Base-by-base conservation (phyloP, 1,139 yeast genomes). In the Candida tetrigidarum region DNA sequence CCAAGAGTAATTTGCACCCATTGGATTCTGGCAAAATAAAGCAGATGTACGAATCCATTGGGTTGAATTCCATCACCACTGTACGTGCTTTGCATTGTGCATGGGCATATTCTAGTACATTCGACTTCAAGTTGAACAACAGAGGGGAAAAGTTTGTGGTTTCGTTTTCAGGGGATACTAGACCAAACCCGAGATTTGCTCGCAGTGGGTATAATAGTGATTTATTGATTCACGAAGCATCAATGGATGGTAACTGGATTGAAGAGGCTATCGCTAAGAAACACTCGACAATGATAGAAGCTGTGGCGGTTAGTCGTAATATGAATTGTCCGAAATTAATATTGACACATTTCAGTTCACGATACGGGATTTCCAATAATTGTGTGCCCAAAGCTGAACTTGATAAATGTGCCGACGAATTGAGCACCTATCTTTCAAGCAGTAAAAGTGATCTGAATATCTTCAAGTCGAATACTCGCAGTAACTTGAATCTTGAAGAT, bases 161-260 rank as follows among this genome's bases (percentile, higher is more conserved):
- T 1, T 85, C 97, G 0, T 95, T 89, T 61, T 90, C 97, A 1
- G 99, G 99, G 8, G 99, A 93, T 59, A 90, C 98, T 0, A 79
- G 98, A 56, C 99, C 99, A 1, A 85, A 83, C 51, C 60, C 71
- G 4, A 67, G 62, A 40, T 74, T 74, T 53, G 87, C 86, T 51
- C 74, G 71, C 5, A 78, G 87, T 42, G 98, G 97, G 0, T 51
- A 62, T 25, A 65, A 71, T n/a, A 81, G 91, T 37, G 96, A 91
- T 58, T 64, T 95, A 43, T 71, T 93, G 48, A 84, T 93, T 40
- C 99, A 93, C 61, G 99, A 93, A 62, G 92, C 97, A 0, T 89
- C 99, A 0, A 78, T 92, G 50, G 97, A 89, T 48, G 88, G 89
- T 58, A 89, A 80, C 33, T 73, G 90, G 44, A 70, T 77, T n/a